These are phyloP conservation scores for Lavandula angustifolia DNA, from an alignment of 257 asterid species.

Conservation along the genomic window DNA sequence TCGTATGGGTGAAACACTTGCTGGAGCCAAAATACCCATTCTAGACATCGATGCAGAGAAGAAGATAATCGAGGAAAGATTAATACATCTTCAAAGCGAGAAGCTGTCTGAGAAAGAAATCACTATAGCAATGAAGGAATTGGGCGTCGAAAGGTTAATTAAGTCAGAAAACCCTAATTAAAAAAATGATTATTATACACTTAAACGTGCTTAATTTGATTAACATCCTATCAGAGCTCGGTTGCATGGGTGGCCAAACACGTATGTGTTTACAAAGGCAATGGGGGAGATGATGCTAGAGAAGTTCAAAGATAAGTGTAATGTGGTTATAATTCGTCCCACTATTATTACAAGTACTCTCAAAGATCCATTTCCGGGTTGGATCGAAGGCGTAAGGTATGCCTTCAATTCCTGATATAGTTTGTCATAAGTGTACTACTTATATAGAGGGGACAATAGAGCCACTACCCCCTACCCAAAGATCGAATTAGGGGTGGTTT, in stretches of 20 bases:
- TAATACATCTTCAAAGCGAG: slow-evolving; percentile 36
- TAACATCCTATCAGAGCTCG: slow-evolving; percentile 39
- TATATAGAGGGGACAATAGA: no score
- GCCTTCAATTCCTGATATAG: no score
- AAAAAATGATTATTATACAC: no score
- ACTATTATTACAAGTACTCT: slow-evolving; percentile 59
- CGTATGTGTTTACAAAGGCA: slow-evolving; percentile 70
- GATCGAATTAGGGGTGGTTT: no score
- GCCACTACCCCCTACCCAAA: no score
- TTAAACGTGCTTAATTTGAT: no score
- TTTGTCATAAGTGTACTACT: no score
- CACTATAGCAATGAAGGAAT: slow-evolving; percentile 48
- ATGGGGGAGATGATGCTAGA: slow-evolving; percentile 66
- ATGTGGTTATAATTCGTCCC: slow-evolving; percentile 52
- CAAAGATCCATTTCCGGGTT: slow-evolving; percentile 62
- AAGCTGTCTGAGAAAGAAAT: slow-evolving; percentile 38
- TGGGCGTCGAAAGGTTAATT: slow-evolving; percentile 59
- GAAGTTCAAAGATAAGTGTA: slow-evolving; percentile 34
- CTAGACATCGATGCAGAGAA: slow-evolving; percentile 51
- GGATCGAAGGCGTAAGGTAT: slow-evolving; percentile 72
- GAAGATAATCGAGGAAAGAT: slow-evolving; percentile 40
- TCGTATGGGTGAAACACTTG: slow-evolving; percentile 47
- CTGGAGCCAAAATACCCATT: slow-evolving; percentile 39
- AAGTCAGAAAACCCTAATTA: not conserved
- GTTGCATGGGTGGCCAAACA: slow-evolving; percentile 75